These are phyloP conservation scores for Yarrowia sp. DNA, from an alignment of 805 yeast genomes.

Conservation along the genomic window DNA sequence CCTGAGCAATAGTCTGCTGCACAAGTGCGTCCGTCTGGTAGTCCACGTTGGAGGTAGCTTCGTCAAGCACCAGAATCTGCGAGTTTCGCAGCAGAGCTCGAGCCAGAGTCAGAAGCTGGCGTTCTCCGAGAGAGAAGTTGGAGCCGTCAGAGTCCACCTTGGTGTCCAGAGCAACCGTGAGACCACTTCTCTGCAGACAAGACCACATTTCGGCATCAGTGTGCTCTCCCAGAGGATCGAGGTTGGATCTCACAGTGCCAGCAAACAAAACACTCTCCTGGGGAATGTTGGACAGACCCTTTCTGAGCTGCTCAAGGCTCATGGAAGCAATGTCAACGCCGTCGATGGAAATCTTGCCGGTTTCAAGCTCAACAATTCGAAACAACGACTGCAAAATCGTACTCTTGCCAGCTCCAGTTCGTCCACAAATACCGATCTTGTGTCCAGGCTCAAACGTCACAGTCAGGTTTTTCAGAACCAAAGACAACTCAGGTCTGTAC, in stretches of 20 bases:
- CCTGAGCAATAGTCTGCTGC: slow-evolving; percentile 57
- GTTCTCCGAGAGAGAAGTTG: slow-evolving; percentile 73
- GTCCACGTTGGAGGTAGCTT: slow-evolving; percentile 77
- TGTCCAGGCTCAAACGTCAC: slow-evolving; percentile 55
- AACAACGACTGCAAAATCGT: slow-evolving; percentile 71
- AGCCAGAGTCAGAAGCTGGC: slow-evolving; percentile 66
- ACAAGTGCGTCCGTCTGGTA: slow-evolving; percentile 69
- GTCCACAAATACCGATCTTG: slow-evolving; percentile 81
- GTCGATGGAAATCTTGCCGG: slow-evolving; percentile 61
- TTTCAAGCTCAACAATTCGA: slow-evolving; percentile 58
- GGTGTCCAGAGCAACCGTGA: slow-evolving; percentile 60
- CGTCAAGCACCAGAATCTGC: slow-evolving; percentile 65
- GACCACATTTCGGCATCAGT: slow-evolving; percentile 65
- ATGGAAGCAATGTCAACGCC: slow-evolving; percentile 61
- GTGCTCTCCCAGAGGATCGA: slow-evolving; percentile 68
- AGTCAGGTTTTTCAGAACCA: slow-evolving; percentile 57
- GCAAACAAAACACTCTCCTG: slow-evolving; percentile 85
- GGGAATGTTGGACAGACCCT: slow-evolving; percentile 77
- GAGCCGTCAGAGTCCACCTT: slow-evolving; percentile 67
- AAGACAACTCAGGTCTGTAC: slow-evolving; percentile 64
- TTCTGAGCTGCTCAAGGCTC: slow-evolving; percentile 67
- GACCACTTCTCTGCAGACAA: slow-evolving; percentile 56
- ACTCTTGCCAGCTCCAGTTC: slow-evolving; percentile 89
- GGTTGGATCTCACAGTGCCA: slow-evolving; percentile 71
- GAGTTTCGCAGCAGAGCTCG: slow-evolving; percentile 66